Percentiles rank a stretch among this genome's conserved stretches.
Evolutionary conservation across 2,329 filamentous ascomycete genomes (phyloP).

Genomic region (Colletotrichum endophyticum): DNA sequence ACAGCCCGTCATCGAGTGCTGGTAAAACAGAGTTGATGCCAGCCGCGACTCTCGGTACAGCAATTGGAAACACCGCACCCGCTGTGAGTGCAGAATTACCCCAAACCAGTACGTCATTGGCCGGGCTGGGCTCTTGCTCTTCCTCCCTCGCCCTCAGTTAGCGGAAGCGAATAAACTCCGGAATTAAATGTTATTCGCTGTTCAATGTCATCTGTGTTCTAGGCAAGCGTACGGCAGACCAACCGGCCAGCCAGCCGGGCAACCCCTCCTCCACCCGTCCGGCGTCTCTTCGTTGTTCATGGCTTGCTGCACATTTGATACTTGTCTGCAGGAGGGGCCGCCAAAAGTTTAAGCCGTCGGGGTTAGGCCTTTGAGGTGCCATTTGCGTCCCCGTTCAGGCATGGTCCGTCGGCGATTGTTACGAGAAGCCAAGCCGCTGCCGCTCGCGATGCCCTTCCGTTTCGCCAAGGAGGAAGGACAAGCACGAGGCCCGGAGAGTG

Average conservation of each 20-base stretch:
- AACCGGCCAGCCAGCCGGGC: neutral
- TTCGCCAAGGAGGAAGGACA: constrained; percentile 2
- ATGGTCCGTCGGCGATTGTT: constrained; percentile 16
- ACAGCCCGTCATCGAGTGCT: neutral
- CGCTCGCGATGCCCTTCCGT: constrained; percentile 1
- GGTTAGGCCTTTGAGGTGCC: constrained; percentile 11
- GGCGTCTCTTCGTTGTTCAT: neutral
- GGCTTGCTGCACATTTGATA: neutral
- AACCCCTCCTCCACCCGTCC: neutral
- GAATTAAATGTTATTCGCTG: neutral
- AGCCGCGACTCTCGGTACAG: neutral
- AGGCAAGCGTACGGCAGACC: neutral
- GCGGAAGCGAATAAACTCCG: neutral
- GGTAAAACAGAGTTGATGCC: constrained; percentile 9
- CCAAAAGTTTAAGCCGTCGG: constrained; percentile 14
- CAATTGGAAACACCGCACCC: neutral
- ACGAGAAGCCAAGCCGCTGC: neutral
- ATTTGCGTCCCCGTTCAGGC: neutral
- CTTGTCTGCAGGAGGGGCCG: neutral
- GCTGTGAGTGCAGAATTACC: neutral
- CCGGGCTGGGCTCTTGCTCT: neutral
- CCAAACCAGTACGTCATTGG: constrained; percentile 9
- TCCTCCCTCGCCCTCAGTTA: neutral
- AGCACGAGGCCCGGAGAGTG: neutral
- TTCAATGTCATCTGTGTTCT: neutral